These are phyloP conservation scores for Lentinula edodes DNA, from an alignment of 768 basidiomycete species.

Conservation along the genomic window DNA sequence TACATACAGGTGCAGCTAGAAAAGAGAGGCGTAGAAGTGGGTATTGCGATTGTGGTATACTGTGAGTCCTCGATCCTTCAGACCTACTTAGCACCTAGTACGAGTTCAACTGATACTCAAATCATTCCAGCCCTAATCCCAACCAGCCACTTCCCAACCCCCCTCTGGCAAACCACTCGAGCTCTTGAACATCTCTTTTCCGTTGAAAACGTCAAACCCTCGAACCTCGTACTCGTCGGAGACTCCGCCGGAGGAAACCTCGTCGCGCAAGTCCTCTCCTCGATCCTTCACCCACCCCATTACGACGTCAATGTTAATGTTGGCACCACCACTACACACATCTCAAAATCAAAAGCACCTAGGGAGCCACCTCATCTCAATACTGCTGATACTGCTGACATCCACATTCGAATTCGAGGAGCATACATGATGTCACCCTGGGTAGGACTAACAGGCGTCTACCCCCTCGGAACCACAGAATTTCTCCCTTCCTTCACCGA, in stretches of 20 bases:
- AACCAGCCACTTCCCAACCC: slow-evolving; percentile 12
- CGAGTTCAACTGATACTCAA: no score
- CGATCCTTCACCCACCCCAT: slow-evolving; percentile 13
- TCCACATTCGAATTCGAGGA: slow-evolving; percentile 21
- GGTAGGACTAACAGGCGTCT: slow-evolving; percentile 15
- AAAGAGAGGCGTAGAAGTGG: no score
- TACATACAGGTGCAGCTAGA: no score
- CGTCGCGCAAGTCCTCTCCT: slow-evolving; percentile 13
- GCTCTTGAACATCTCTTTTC: slow-evolving; percentile 10
- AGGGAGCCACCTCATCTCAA: neutral
- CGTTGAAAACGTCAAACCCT: slow-evolving; percentile 9
- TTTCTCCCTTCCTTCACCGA: slow-evolving; percentile 9
- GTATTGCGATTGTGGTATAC: no score
- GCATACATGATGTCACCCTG: slow-evolving; percentile 30
- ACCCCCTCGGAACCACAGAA: neutral
- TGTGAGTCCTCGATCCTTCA: no score
- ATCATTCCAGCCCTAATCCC: slow-evolving; percentile 11
- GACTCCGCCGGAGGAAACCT: slow-evolving; percentile 19
- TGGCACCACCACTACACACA: no score
- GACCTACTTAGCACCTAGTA: no score
- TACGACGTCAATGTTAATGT: no score
- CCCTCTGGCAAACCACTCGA: slow-evolving; percentile 16
- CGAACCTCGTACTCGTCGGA: slow-evolving; percentile 13
- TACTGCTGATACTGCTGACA: slow-evolving; percentile 7
- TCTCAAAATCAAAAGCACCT: no score